Base-by-base conservation (phyloP, 768 basidiomycete genomes). In the Lactarius hengduanensis region DNA sequence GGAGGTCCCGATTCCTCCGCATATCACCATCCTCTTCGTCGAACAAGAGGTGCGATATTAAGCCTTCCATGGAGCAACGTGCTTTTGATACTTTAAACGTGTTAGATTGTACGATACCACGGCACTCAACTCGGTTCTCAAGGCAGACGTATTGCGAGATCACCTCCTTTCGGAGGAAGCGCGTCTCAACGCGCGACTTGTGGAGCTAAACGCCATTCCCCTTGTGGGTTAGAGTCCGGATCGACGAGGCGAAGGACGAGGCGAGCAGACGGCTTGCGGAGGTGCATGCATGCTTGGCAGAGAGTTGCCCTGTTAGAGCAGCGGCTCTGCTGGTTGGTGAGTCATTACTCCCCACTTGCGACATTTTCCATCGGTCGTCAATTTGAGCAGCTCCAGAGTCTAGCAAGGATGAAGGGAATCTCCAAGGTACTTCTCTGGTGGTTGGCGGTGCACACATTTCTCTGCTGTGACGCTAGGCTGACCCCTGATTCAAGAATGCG, bases 101-200 rank as follows among this genome's bases (percentile, higher is more conserved):
- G 28, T 34, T 34, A 95, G 92, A 91, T 98, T 70, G 75, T 94
- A 98, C 76, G 95, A 96, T 70, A 98, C 95, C 0, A 80, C 81
- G 1, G 97, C 97, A 3, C 82, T 99, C 53, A 91, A 96, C 26
- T 95, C 96, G 1, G 97, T 99, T 26, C 82, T 99, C n/a, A 94
- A 96, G 76, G 97, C 97, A n/a, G 97, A 99, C 74, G 96, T 99
- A 38, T 98, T 96, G 94, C 84, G 96, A 74, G 95, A 96, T 73
- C 91, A 93, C 70, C 81, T 98, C 20, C 77, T 97, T 59, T 90
- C 87, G 63, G 94, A 99, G 73, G 96, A 98, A 76, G 78, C 78
- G 0, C 77, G 81, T 26, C 80, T 98, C 56, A 95, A 96, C 72
- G 83, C 83, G 0, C 83, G 85, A 68, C 83, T 98, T 2, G 77